Percentiles rank a stretch among this genome's conserved stretches.
Conservation (phyloP, 2,329 filamentous ascomycete species). For the Pseudogymnoascus verrucosus region DNA sequence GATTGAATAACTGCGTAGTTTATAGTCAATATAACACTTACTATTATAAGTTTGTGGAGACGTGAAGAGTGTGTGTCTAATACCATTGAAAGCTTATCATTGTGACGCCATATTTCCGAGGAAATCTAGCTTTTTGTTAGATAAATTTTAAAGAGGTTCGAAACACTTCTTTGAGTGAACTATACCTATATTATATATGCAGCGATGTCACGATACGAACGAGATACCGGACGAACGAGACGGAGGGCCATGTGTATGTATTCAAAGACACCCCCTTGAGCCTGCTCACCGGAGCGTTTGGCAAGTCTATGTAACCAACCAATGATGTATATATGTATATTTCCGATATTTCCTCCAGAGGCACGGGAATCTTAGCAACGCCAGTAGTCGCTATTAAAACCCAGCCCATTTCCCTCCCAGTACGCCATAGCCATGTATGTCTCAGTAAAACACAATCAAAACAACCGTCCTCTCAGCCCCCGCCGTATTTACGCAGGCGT, state of each 20-base stretch:
- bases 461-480: background rate
- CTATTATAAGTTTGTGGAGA: background rate
- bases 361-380: slow-evolving; percentile 5
- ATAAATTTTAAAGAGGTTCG: background rate
- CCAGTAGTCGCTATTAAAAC: background rate
- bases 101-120: background rate
- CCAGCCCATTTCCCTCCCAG: background rate
- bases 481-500: background rate
- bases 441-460: background rate
- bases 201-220: background rate
- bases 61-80: background rate
- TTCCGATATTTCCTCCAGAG: background rate
- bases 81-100: background rate
- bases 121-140: background rate
- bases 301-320: background rate
- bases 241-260: background rate
- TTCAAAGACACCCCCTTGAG: background rate
- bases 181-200: background rate
- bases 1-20: background rate
- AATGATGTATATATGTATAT: background rate
- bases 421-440: background rate
- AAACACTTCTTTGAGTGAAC: background rate
- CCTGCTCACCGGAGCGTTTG: background rate
- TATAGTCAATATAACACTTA: slow-evolving; percentile 6
- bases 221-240: background rate